phyloP scores from a whole-genome alignment of 495 filamentous ascomycete genomes.

The Pyrenula massariospora region DNA sequence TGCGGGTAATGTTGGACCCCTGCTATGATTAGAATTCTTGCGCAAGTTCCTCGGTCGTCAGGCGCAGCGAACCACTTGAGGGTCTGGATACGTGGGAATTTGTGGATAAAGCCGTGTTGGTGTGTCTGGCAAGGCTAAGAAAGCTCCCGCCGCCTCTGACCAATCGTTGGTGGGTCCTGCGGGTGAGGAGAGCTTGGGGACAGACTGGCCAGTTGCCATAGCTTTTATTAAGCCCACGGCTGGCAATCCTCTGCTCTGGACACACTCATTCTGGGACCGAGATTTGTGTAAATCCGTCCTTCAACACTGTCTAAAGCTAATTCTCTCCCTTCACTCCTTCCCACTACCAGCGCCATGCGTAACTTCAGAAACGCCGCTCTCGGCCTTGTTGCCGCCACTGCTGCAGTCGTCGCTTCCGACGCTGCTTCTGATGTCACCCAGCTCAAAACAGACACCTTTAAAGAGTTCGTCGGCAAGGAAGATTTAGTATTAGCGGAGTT shows the following conservation, averaged over 20 bases:
- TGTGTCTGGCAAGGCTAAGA: neutral
- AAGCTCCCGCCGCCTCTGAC: neutral
- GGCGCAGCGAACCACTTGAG: too few species aligned
- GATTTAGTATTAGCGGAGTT: constrained; percentile 92
- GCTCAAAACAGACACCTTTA: constrained; percentile 76
- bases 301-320: too few species aligned
- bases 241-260: too few species aligned
- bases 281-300: too few species aligned
- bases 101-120: neutral
- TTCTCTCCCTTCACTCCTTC: too few species aligned
- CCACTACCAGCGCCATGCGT: neutral
- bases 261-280: too few species aligned
- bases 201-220: neutral
- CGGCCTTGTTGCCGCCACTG: constrained; percentile 47
- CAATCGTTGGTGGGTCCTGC: neutral
- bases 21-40: neutral
- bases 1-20: neutral
- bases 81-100: neutral
- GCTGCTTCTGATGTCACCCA: constrained; percentile 64
- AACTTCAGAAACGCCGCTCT: constrained; percentile 25
- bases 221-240: neutral
- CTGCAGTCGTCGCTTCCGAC: constrained; percentile 42
- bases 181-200: neutral
- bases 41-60: neutral
- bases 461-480: constrained; percentile 72